A percentile compares a stretch with the other conserved stretches of the same genome.
Conservation (phyloP, 176 grass and related monocot genomes). For the Phyllostachys edulis region DNA sequence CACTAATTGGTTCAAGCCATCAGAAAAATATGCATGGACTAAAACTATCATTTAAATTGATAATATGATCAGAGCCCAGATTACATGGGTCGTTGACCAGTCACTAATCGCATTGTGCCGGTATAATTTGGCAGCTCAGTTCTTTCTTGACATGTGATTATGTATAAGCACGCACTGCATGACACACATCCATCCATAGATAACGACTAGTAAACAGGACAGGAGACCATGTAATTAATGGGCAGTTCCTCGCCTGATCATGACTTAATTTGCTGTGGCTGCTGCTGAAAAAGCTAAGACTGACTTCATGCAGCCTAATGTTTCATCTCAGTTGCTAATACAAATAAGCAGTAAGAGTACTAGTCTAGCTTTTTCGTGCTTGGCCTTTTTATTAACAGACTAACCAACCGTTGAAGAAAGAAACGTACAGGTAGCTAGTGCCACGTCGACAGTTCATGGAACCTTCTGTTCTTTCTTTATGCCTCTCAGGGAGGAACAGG, state of each 20-base stretch:
- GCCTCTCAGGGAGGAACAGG: not conserved
- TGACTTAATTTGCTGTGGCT: not conserved
- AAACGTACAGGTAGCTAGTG: too few species aligned
- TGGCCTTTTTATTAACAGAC: not conserved
- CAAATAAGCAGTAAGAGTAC: not conserved
- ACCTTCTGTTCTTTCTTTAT: not conserved
- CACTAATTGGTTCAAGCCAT: not conserved
- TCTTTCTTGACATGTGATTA: not conserved
- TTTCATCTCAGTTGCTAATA: not conserved
- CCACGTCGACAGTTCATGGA: not conserved
- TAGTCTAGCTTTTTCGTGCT: not conserved
- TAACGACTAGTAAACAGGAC: not conserved
- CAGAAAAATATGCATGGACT: not conserved
- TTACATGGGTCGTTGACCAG: not conserved
- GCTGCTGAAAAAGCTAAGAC: not conserved
- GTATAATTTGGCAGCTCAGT: not conserved
- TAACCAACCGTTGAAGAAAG: not conserved
- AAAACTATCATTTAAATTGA: not conserved
- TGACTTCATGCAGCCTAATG: not conserved
- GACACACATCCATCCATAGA: not conserved
- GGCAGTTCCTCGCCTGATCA: not conserved
- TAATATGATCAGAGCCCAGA: not conserved
- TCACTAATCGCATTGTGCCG: not conserved
- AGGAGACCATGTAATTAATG: not conserved
- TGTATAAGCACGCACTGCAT: not conserved